Evolutionary conservation across 2,329 filamentous ascomycete genomes (phyloP).

Genomic region (Rutstroemia sp.): DNA sequence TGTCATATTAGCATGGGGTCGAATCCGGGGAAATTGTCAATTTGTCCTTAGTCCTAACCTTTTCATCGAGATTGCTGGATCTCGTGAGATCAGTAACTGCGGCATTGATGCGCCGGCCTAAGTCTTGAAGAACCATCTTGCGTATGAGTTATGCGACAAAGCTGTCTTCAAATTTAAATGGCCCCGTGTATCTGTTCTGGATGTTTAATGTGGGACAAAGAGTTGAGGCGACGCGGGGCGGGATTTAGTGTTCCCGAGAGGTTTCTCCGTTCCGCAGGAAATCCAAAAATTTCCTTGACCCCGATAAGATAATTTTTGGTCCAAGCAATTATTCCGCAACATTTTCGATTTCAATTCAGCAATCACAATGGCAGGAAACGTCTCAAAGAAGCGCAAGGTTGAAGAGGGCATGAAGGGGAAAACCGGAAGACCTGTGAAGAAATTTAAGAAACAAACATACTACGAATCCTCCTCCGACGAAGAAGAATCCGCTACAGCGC

Average conservation of each 20-base stretch:
- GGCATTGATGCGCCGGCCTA: conserved; percentile 96
- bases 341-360: conserved; percentile 2
- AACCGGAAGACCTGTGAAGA: conserved; percentile 42
- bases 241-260: conserved; percentile 2
- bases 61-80: conserved; percentile 91
- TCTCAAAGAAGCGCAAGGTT: conserved; percentile 48
- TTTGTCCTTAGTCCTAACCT: conserved; percentile 45
- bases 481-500: conserved; percentile 28
- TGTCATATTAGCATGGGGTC: conserved; percentile 30
- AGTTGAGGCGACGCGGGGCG: neutral
- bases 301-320: conserved; percentile 7
- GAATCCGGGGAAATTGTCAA: conserved; percentile 2
- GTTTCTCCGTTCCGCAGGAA: conserved; percentile 4
- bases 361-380: conserved; percentile 25
- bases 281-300: conserved; percentile 5
- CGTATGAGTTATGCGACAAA: conserved; percentile 7
- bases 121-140: conserved; percentile 95
- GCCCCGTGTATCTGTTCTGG: neutral
- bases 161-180: neutral
- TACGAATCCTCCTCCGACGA: conserved; percentile 54
- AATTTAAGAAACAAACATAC: conserved; percentile 53
- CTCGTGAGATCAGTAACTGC: conserved; percentile 90
- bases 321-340: neutral
- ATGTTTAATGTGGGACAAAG: conserved; percentile 10
- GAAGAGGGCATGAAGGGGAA: conserved; percentile 49